phyloP scores from a whole-genome alignment of 2,329 filamentous ascomycete genomes.

The Claviceps humidiphila region DNA sequence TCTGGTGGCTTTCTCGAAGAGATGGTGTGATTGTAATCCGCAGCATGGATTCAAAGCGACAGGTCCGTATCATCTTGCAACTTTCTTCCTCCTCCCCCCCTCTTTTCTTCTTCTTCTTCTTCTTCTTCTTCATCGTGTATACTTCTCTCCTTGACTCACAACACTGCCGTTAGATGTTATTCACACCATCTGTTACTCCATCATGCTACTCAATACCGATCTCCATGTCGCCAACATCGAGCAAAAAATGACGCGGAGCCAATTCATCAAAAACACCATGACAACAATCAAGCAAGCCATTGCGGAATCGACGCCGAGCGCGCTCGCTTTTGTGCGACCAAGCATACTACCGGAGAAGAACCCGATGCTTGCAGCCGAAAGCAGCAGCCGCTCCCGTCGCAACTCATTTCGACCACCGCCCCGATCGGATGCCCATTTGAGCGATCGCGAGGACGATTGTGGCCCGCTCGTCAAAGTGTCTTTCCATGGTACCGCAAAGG shows the following conservation, averaged over 20 bases:
- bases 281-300: slow-evolving; percentile 71
- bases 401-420: slow-evolving; percentile 39
- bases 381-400: slow-evolving; percentile 26
- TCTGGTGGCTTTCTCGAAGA: slow-evolving; percentile 70
- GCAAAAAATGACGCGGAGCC: slow-evolving; percentile 85
- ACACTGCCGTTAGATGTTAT: slow-evolving; percentile 52
- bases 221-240: slow-evolving; percentile 91
- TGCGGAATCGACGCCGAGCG: slow-evolving; percentile 51
- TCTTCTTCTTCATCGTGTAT: neutral
- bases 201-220: slow-evolving; percentile 91
- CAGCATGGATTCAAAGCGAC: slow-evolving; percentile 83
- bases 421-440: slow-evolving; percentile 29
- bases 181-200: slow-evolving; percentile 92
- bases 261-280: slow-evolving; percentile 95
- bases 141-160: neutral
- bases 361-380: slow-evolving; percentile 20
- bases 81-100: neutral
- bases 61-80: slow-evolving; percentile 38
- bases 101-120: neutral
- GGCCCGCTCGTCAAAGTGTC: slow-evolving; percentile 67
- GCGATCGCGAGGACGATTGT: slow-evolving; percentile 37
- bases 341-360: slow-evolving; percentile 38
- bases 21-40: slow-evolving; percentile 90
- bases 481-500: slow-evolving; percentile 60
- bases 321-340: slow-evolving; percentile 44